Percentiles rank a stretch among this genome's conserved stretches.
These are phyloP conservation scores for Penicillium sp. DNA, from an alignment of 2,329 filamentous ascomycete genomes.

Conservation along the genomic window DNA sequence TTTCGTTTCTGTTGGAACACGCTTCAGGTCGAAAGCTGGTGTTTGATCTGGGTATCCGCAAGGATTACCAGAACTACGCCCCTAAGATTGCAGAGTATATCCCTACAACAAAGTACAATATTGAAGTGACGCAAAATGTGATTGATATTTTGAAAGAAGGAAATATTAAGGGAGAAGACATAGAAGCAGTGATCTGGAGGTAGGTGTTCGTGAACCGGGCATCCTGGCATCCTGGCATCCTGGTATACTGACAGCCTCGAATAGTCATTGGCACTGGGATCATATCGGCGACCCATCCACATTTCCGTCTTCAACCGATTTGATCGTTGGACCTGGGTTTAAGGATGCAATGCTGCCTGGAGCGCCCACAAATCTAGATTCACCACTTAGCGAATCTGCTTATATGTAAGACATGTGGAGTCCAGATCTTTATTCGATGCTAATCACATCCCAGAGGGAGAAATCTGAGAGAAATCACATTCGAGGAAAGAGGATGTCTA, in stretches of 20 bases:
- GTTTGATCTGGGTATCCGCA: slow-evolving; percentile 39
- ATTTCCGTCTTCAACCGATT: slow-evolving; percentile 47
- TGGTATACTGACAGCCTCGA: background rate
- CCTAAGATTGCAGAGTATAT: slow-evolving; percentile 24
- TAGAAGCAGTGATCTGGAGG: slow-evolving; percentile 28
- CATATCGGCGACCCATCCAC: slow-evolving; percentile 50
- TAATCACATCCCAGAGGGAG: background rate
- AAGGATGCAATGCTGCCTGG: slow-evolving; percentile 48
- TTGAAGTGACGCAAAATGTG: slow-evolving; percentile 30
- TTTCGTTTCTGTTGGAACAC: slow-evolving; percentile 20
- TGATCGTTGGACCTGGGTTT: slow-evolving; percentile 56
- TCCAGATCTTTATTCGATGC: slow-evolving; percentile 17
- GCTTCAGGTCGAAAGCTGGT: slow-evolving; percentile 19
- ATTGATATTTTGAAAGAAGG: slow-evolving; percentile 29
- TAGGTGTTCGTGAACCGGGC: background rate
- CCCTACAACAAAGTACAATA: slow-evolving; percentile 17
- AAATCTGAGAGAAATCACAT: slow-evolving; percentile 32
- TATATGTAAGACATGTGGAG: slow-evolving; percentile 38
- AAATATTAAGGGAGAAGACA: slow-evolving; percentile 16
- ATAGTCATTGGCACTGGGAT: slow-evolving; percentile 40
- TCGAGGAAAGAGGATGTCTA: background rate
- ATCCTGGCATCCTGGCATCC: background rate
- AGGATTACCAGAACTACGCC: slow-evolving; percentile 33
- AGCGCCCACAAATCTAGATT: slow-evolving; percentile 47
- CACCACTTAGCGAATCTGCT: slow-evolving; percentile 46